These are phyloP conservation scores for Clavispora fructus DNA, from an alignment of 805 yeast species.

Conservation along the genomic window DNA sequence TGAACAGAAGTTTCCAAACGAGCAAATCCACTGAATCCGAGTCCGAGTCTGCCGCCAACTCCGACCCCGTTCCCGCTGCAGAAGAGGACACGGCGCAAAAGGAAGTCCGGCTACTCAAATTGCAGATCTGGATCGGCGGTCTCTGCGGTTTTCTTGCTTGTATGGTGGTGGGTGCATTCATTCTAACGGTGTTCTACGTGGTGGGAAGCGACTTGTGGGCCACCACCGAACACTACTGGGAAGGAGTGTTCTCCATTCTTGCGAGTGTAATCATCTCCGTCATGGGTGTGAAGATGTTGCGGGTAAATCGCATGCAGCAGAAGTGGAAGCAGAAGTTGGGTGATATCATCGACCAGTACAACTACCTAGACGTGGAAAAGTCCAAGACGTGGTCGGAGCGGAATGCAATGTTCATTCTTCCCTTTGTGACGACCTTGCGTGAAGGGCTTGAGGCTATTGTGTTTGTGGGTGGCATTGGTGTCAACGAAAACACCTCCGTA, in stretches of 20 bases:
- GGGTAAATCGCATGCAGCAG: conserved; percentile 40
- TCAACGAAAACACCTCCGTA: conserved; percentile 54
- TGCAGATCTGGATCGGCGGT: conserved; percentile 44
- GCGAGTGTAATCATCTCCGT: conserved; percentile 42
- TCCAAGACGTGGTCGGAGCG: conserved; percentile 35
- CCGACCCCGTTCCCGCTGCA: background rate
- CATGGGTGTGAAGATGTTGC: conserved; percentile 41
- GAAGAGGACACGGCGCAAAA: conserved; percentile 1
- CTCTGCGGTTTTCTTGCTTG: conserved; percentile 35
- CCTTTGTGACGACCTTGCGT: conserved; percentile 79
- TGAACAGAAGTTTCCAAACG: conserved; percentile 6
- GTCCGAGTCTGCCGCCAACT: background rate
- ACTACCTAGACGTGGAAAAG: conserved; percentile 17
- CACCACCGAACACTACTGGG: conserved; percentile 45
- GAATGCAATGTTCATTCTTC: conserved; percentile 70
- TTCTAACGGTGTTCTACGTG: conserved; percentile 35
- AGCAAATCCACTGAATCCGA: background rate
- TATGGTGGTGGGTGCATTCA: conserved; percentile 34
- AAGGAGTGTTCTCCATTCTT: conserved; percentile 38
- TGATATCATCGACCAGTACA: conserved; percentile 19
- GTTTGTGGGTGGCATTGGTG: conserved; percentile 86
- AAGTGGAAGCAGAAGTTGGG: conserved; percentile 41
- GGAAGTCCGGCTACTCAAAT: conserved; percentile 18
- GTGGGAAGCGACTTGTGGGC: conserved; percentile 43
- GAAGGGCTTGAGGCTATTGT: conserved; percentile 93